Percentiles rank a stretch among this genome's conserved stretches.
Conservation (phyloP, 2,329 filamentous ascomycete species). For the Aureobasidium vineae region DNA sequence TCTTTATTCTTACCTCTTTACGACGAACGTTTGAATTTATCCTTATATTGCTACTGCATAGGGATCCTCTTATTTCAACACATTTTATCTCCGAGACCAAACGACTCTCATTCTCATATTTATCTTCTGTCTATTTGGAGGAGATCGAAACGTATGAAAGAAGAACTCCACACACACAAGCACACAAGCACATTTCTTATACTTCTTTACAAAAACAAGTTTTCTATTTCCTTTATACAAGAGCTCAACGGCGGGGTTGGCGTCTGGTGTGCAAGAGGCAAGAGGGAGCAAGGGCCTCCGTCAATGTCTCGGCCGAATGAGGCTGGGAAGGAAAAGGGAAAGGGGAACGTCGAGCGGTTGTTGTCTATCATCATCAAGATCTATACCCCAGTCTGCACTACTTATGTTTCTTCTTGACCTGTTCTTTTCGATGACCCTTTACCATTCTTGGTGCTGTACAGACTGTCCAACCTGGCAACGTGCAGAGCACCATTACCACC, state of each 20-base stretch:
- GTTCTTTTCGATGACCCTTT: neutral
- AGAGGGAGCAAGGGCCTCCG: constrained; percentile 4
- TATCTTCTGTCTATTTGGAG: constrained; percentile 17
- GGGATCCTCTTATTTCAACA: neutral
- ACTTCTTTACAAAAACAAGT: constrained; percentile 16
- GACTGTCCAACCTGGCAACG: neutral
- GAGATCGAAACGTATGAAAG: constrained; percentile 8
- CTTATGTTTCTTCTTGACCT: constrained; percentile 9
- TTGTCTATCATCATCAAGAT: constrained; percentile 17
- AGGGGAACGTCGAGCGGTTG: constrained; percentile 8
- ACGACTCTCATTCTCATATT: constrained; percentile 21
- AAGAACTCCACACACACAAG: constrained; percentile 11
- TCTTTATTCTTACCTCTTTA: constrained; percentile 3
- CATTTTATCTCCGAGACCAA: constrained; percentile 17
- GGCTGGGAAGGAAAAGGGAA: constrained; percentile 1
- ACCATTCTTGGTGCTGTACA: neutral
- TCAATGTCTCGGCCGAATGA: neutral
- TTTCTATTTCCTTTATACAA: neutral
- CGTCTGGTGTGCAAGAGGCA: constrained; percentile 16
- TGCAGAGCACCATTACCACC: neutral
- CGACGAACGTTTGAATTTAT: constrained; percentile 21
- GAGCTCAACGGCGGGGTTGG: constrained; percentile 11
- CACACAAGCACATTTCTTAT: constrained; percentile 15
- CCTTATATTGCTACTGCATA: constrained; percentile 8
- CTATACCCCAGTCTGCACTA: constrained; percentile 21